Conservation (phyloP, 1,284 basidiomycete genomes). For the Trichosporon inkin region DNA sequence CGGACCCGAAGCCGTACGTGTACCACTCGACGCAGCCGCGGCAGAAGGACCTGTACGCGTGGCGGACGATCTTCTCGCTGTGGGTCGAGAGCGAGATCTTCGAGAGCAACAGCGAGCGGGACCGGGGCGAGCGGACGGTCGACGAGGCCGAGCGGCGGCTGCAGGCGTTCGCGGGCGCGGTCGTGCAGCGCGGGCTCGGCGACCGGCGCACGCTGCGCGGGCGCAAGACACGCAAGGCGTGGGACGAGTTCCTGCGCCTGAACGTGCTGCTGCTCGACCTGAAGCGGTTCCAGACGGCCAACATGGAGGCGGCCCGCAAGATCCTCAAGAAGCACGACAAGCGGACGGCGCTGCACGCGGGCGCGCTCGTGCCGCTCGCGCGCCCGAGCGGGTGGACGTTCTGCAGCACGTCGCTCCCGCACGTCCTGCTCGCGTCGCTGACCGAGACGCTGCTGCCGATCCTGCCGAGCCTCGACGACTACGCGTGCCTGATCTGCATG, state of each 20-base stretch:
- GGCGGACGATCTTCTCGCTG: conserved; percentile 84
- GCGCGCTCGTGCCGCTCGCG: conserved; percentile 34
- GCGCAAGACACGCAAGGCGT: conserved; percentile 61
- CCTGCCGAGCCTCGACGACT: conserved; percentile 61
- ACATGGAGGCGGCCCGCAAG: conserved; percentile 81
- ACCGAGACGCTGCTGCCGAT: conserved; percentile 75
- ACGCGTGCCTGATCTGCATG: conserved; percentile 65
- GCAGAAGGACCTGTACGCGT: conserved; percentile 72
- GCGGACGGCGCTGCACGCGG: conserved; percentile 58
- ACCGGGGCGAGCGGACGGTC: conserved; percentile 67
- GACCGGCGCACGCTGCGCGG: conserved; percentile 61
- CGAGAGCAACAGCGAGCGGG: conserved; percentile 68
- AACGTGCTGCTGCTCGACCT: conserved; percentile 79
- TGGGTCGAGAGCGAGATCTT: conserved; percentile 87
- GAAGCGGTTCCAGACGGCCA: conserved; percentile 83
- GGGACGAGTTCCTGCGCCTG: conserved; percentile 74
- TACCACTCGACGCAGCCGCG: conserved; percentile 40
- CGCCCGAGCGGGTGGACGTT: conserved; percentile 47
- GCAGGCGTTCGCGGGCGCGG: conserved; percentile 64
- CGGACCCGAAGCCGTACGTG: conserved; percentile 4
- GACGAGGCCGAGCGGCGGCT: conserved; percentile 71
- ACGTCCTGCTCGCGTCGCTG: conserved; percentile 76
- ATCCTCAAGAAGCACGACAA: conserved; percentile 95
- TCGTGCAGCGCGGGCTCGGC: conserved; percentile 61
- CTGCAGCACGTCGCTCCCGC: conserved; percentile 61